Conservation (phyloP, 495 filamentous ascomycete species). For the Neurospora terricola region DNA sequence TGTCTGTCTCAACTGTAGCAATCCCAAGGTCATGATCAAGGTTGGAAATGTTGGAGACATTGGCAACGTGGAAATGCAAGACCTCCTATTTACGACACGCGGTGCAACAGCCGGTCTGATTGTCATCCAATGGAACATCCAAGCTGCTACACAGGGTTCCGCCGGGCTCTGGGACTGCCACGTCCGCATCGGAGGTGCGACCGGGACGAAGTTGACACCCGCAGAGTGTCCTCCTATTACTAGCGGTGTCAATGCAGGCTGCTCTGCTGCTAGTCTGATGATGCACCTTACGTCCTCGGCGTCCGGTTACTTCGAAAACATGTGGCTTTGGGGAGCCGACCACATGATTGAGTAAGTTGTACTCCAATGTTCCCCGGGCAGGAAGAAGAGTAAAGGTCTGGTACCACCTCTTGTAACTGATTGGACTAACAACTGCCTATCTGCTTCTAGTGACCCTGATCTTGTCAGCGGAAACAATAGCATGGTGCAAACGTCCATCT, state of each 20-base stretch:
- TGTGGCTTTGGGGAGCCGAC: slow-evolving; percentile 84
- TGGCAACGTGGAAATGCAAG: slow-evolving; percentile 68
- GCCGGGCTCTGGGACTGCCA: slow-evolving; percentile 8
- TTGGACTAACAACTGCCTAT: too few species aligned
- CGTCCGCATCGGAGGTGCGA: slow-evolving; percentile 15
- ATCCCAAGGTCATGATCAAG: slow-evolving; percentile 57
- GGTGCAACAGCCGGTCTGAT: slow-evolving; percentile 70
- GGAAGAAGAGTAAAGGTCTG: too few species aligned
- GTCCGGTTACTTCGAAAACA: slow-evolving; percentile 72
- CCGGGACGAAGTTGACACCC: slow-evolving; percentile 56
- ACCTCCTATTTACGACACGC: slow-evolving; percentile 63
- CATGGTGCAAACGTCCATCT: slow-evolving; percentile 77
- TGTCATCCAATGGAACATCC: slow-evolving; percentile 76
- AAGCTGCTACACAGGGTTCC: neutral
- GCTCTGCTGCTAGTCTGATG: slow-evolving; percentile 53
- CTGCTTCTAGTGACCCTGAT: too few species aligned
- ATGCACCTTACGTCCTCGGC: slow-evolving; percentile 64
- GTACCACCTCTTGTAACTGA: too few species aligned
- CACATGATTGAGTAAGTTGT: slow-evolving; percentile 68
- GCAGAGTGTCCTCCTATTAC: slow-evolving; percentile 42
- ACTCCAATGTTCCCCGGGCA: neutral
- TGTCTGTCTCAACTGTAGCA: slow-evolving; percentile 35
- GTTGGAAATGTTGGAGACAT: slow-evolving; percentile 64
- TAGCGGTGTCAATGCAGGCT: slow-evolving; percentile 17
- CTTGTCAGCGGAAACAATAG: slow-evolving; percentile 18